phyloP scores from a whole-genome alignment of 208 protist genomes.

The Wallacemonas rigidus region DNA sequence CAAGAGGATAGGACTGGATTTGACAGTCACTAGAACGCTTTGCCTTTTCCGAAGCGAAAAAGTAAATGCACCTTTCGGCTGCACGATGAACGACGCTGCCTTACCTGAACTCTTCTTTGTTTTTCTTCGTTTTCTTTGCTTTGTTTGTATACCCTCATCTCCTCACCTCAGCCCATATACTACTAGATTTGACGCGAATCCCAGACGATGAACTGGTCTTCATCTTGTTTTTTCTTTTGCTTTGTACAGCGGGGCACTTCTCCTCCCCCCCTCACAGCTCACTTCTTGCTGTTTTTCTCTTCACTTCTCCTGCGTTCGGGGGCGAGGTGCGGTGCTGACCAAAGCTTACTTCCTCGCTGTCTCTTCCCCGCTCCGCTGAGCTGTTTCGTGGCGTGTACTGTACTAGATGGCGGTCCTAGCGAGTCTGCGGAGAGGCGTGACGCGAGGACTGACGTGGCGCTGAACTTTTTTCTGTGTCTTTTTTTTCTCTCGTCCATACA shows the following conservation, averaged over 20 bases:
- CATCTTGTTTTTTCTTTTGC: slow-evolving; percentile 8
- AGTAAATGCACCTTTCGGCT: too few species aligned
- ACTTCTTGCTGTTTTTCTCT: slow-evolving; percentile 9
- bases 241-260: neutral
- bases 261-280: neutral
- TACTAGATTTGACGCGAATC: too few species aligned
- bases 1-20: too few species aligned
- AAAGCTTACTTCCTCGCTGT: slow-evolving; percentile 6
- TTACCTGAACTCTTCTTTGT: slow-evolving; percentile 4
- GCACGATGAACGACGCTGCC: neutral
- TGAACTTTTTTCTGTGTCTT: too few species aligned
- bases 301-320: neutral
- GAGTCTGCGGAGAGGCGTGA: too few species aligned
- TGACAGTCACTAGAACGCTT: too few species aligned
- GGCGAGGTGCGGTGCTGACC: neutral
- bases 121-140: slow-evolving; percentile 10
- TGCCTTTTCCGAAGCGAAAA: too few species aligned
- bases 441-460: too few species aligned
- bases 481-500: too few species aligned
- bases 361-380: neutral
- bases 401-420: too few species aligned
- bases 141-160: neutral
- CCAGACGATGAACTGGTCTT: too few species aligned
- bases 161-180: neutral
- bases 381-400: too few species aligned